A percentile compares a stretch with the other conserved stretches of the same genome.
Conservation (phyloP, 129 eudicot genomes). For the Arctium minus region DNA sequence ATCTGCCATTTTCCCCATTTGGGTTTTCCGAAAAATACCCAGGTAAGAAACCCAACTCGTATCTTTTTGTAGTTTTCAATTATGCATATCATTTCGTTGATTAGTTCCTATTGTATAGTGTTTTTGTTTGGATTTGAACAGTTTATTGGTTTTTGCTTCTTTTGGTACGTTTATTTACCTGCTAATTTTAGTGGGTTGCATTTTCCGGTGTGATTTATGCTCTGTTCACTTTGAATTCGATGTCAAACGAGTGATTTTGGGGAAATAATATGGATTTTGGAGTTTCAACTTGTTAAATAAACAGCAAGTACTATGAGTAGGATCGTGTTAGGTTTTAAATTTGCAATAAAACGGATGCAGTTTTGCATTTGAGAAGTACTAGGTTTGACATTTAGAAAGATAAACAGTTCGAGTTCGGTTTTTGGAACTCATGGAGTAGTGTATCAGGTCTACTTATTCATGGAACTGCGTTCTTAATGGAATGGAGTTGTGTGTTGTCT, state of each 20-base stretch:
- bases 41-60: constrained; percentile 15
- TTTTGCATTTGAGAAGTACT: constrained; percentile 18
- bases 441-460: not conserved
- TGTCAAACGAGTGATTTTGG: not conserved
- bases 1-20: constrained; percentile 31
- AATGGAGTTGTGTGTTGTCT: constrained; percentile 8
- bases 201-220: constrained; percentile 12
- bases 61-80: not conserved
- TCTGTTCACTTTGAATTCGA: constrained; percentile 4
- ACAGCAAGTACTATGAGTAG: not conserved
- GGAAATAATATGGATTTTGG: not conserved
- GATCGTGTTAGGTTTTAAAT: constrained; percentile 2
- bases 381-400: not conserved
- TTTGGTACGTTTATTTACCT: not conserved
- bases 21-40: constrained; percentile 13
- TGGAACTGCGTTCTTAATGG: not conserved
- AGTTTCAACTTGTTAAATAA: not conserved
- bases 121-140: constrained; percentile 9
- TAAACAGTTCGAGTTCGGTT: not conserved
- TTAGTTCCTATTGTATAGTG: not conserved
- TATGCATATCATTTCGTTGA: not conserved
- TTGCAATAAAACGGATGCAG: not conserved
- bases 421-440: constrained; percentile 4
- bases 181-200: constrained; percentile 17
- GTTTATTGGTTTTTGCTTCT: not conserved